Evolutionary conservation across 2,329 filamentous ascomycete genomes (phyloP).

Genomic region (Phialocephala subalpina): DNA sequence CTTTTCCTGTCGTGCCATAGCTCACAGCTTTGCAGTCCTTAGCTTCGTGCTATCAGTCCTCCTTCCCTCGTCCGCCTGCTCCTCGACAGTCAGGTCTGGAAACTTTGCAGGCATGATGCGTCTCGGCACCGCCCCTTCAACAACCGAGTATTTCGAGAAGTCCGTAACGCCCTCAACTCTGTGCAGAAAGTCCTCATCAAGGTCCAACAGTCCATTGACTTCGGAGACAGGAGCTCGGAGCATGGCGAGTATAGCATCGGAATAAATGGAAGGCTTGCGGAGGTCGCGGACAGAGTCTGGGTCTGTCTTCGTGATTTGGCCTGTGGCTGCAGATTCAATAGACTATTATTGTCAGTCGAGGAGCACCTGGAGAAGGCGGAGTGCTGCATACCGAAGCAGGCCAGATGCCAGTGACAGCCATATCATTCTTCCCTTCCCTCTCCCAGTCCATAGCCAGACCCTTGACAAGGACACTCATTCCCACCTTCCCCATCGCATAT

Average conservation of each 20-base stretch:
- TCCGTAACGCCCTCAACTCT: constrained; percentile 69
- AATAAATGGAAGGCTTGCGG: constrained; percentile 78
- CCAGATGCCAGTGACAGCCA: constrained; percentile 87
- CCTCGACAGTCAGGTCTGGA: constrained; percentile 74
- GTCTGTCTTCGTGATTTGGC: constrained; percentile 55
- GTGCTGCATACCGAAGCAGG: constrained; percentile 69
- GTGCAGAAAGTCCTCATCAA: constrained; percentile 84
- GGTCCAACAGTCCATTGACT: constrained; percentile 76
- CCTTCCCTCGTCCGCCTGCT: constrained; percentile 82
- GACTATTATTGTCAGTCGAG: constrained; percentile 47
- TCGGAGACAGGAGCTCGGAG: constrained; percentile 62
- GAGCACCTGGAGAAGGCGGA: constrained; percentile 24
- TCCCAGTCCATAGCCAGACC: constrained; percentile 84
- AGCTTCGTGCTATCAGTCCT: constrained; percentile 69
- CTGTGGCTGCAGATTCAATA: constrained; percentile 80
- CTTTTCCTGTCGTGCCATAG: not conserved
- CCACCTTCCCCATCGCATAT: constrained; percentile 82
- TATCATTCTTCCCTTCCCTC: constrained; percentile 63
- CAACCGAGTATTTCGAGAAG: constrained; percentile 76
- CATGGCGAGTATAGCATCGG: constrained; percentile 80
- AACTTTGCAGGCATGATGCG: constrained; percentile 78
- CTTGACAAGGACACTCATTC: constrained; percentile 83
- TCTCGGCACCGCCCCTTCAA: constrained; percentile 68
- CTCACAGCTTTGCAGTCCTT: constrained; percentile 21
- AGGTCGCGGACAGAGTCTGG: constrained; percentile 62